Base-by-base conservation (phyloP, 805 yeast genomes). In the Schizosaccharomyces cryophilus region DNA sequence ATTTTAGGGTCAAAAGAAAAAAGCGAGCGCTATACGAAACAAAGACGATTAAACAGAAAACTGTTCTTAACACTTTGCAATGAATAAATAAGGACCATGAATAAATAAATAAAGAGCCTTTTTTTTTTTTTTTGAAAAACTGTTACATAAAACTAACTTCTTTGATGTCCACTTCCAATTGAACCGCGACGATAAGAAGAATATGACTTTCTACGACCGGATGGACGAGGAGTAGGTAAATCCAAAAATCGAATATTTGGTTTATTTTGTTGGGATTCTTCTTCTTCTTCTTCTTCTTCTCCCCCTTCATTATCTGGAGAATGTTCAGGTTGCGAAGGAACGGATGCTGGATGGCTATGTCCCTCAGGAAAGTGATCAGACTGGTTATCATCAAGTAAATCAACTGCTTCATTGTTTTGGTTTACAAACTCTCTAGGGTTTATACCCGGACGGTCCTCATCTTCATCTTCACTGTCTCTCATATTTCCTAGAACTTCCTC, bases 401-500 rank as follows among this genome's bases (percentile, higher is more conserved):
- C 5, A 45, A 4, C 17, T 45, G 24, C n/a, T 45, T 45, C 51
- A 45, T n/a, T 40, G 42, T 40, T 40, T 15, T 40, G 13, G 42
- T 40, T 17, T 5, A 4, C 13, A 45, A 45, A 3, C 17, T 11
- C 40, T 35, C 15, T 35, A 9, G 51, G 51, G 17, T 19, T 24
- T 45, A 45, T 45, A n/a, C 51, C 51, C 13, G 51, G 51, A n/a
- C 51, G 21, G 9, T 45, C 26, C 30, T 21, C 30, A 11, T 4
- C 56, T 29, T 51, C 56, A 51, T 29, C 35, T 24, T 51, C 56
- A 26, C 56, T 51, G 38, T 51, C 56, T 17, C 56, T 35, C 30
- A 51, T 24, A 6, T 21, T 51, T 5, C 19, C 19, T 19, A 51
- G 48, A 61, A 65, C 17, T 62, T 61, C n/a, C 40, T 73, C 72